phyloP scores from a whole-genome alignment of 192 early-diverging fungal genomes.

The Entomortierella parvispora region DNA sequence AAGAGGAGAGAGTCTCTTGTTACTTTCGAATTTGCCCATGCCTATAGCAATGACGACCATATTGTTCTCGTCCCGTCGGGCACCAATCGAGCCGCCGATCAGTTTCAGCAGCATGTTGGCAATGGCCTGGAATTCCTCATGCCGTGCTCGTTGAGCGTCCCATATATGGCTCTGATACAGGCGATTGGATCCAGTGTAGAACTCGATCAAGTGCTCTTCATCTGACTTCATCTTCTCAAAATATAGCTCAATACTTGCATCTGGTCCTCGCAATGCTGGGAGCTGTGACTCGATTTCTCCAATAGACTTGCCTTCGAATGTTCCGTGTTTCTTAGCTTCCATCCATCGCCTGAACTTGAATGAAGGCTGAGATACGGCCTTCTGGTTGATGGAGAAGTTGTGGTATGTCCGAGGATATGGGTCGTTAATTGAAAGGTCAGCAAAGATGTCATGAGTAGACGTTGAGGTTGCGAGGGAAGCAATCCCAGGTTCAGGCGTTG shows the following conservation, averaged over 20 bases:
- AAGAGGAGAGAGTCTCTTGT: background rate
- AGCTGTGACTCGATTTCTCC: too few relatives aligned
- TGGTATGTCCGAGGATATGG: too few relatives aligned
- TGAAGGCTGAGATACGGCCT: background rate
- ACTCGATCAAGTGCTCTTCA: too few relatives aligned
- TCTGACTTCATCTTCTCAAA: too few relatives aligned
- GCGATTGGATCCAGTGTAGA: too few relatives aligned
- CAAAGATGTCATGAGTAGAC: background rate
- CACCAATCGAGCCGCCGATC: background rate
- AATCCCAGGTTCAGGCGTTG: too few relatives aligned
- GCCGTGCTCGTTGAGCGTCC: background rate
- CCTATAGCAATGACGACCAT: background rate
- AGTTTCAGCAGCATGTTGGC: background rate
- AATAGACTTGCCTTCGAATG: too few relatives aligned
- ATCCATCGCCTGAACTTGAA: background rate
- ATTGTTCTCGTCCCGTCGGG: background rate
- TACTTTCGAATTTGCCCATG: constrained; percentile 9
- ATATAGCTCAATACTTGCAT: too few relatives aligned
- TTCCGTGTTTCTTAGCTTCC: too few relatives aligned
- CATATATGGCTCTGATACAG: background rate
- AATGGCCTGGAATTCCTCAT: background rate
- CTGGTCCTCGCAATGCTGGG: too few relatives aligned
- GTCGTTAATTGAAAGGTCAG: background rate
- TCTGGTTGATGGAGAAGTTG: constrained; percentile 4
- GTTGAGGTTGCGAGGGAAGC: background rate